A percentile compares a stretch with the other conserved stretches of the same genome.
phyloP scores from a whole-genome alignment of 345 rosid genomes.

The Brassica juncea region DNA sequence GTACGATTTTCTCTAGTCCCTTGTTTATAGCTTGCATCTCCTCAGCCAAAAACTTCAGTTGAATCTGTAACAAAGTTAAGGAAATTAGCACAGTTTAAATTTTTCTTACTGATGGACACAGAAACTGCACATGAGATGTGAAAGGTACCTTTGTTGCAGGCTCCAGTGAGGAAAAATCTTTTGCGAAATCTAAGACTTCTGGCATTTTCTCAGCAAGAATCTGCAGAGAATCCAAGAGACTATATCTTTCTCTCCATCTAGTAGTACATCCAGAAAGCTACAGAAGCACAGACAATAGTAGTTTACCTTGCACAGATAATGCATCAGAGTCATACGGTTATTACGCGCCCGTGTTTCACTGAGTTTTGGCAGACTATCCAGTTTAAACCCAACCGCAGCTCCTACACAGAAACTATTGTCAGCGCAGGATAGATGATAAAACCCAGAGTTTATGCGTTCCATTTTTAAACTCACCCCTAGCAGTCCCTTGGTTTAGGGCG shows the following conservation, averaged over 20 bases:
- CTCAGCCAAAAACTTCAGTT: conserved; percentile 90
- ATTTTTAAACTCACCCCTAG: conserved; percentile 71
- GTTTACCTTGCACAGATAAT: conserved; percentile 92
- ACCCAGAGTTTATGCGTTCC: not conserved
- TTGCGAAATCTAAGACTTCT: conserved; percentile 76
- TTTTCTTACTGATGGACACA: not conserved
- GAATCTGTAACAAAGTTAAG: conserved; percentile 56
- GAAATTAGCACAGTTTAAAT: not conserved
- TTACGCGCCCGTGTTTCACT: conserved; percentile 91
- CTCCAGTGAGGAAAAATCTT: conserved; percentile 67
- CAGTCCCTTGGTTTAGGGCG: conserved; percentile 96
- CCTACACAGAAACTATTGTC: conserved; percentile 48
- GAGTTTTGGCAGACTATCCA: conserved; percentile 95
- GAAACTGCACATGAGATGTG: not conserved
- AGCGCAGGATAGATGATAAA: conserved; percentile 22
- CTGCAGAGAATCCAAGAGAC: conserved; percentile 46
- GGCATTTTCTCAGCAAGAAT: conserved; percentile 88
- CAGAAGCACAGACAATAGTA: not conserved
- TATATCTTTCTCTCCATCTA: conserved; percentile 5
- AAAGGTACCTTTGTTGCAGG: conserved; percentile 69
- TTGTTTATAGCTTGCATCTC: conserved; percentile 98
- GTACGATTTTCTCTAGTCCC: conserved; percentile 90
- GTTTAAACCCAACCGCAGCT: conserved; percentile 82
- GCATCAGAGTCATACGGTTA: conserved; percentile 95
- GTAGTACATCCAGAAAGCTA: not conserved